Evolutionary conservation across 139 green algal species (phyloP), one percentile per base, ranked within the genome.

Genomic region (Nannochloris sp.): DNA sequence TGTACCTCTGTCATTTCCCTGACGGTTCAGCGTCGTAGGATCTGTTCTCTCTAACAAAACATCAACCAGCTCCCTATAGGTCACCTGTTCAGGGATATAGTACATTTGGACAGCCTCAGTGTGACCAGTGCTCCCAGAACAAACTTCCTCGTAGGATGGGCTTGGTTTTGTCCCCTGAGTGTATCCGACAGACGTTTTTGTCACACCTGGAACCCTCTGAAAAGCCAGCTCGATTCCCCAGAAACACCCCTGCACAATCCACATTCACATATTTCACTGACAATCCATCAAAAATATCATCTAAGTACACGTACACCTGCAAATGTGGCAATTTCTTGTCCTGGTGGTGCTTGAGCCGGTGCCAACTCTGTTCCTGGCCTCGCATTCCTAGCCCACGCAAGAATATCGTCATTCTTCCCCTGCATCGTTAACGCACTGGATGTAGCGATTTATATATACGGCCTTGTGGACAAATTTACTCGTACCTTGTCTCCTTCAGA

Each of bases 121-220:
- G 56, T 95, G 88, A 2, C 88, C 89, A 1, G 88, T 95, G 18
- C 57, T 59, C 1, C 88, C 88, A n/a, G 49, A 77, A 79, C 87
- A 95, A 19, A 96, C 87, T n/a, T 78, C 65, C 61, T 94, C 80
- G 49, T 95, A 96, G 4, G 64, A 85, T 18, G 89, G 88, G 36
- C 75, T 68, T 2, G 65, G 48, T 12, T 76, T 63, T 23, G 79
- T 24, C 4, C 86, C 84, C 16, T 66, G 65, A 40, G 82, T 90
- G 73, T 93, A 93, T 6, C 86, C 86, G 3, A 88, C 81, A 14
- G 37, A 74, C 2, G 85, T 92, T 23, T 79, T 70, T 2, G 67
- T 49, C 14, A 93, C 85, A 19, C 86, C 88, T 2, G 85, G 85
- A 27, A 92, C 80, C 9, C 87, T 72, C 70, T 88, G 82, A 54